phyloP scores from a whole-genome alignment of 2,329 filamentous ascomycete genomes.

The Epichloe coenophiala region DNA sequence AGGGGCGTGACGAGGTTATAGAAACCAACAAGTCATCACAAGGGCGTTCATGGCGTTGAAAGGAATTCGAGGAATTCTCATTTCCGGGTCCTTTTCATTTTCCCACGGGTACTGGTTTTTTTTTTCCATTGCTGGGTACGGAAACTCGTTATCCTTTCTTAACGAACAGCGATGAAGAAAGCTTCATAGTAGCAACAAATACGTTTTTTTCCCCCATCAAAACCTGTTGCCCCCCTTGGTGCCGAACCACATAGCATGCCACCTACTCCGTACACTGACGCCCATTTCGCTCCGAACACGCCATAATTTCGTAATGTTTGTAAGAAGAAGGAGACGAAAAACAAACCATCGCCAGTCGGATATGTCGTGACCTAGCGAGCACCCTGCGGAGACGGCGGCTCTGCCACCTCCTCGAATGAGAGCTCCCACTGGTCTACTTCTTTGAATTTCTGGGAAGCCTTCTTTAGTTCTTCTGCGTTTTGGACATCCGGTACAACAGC shows the following conservation, averaged over 20 bases:
- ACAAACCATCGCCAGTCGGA: background rate
- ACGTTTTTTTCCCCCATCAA: too few relatives aligned
- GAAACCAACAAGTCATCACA: background rate
- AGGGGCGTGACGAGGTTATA: background rate
- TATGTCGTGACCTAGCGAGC: slow-evolving; percentile 25
- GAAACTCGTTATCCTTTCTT: too few relatives aligned
- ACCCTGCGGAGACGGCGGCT: slow-evolving; percentile 38
- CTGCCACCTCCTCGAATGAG: slow-evolving; percentile 50
- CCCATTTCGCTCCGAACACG: background rate
- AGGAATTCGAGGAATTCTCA: too few relatives aligned
- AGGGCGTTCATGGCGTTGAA: slow-evolving; percentile 1
- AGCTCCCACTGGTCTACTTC: slow-evolving; percentile 58
- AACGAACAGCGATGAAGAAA: too few relatives aligned
- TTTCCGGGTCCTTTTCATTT: background rate
- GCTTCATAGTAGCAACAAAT: too few relatives aligned
- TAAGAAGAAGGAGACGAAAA: background rate
- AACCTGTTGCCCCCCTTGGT: too few relatives aligned
- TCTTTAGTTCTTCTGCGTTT: slow-evolving; percentile 40
- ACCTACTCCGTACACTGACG: background rate
- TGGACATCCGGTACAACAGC: slow-evolving; percentile 20
- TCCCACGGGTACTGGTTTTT: background rate
- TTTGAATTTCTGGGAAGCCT: slow-evolving; percentile 48
- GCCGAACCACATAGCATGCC: too few relatives aligned
- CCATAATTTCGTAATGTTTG: background rate
- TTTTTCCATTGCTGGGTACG: background rate